Evolutionary conservation across 768 basidiomycete species (phyloP).

Genomic region (Serendipita vermifera): DNA sequence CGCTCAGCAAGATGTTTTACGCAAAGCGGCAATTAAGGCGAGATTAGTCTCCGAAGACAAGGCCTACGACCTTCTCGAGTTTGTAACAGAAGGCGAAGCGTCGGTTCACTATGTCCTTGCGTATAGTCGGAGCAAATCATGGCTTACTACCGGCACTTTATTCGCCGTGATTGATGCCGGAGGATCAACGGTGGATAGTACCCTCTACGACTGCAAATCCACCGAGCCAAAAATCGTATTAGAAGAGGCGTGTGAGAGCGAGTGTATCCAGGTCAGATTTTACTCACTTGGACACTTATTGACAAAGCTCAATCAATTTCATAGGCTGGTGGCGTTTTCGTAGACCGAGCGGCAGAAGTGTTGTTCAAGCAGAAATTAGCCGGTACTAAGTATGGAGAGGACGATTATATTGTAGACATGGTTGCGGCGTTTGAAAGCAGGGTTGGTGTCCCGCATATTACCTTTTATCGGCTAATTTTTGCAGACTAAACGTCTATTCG

Average conservation of each 20-base stretch:
- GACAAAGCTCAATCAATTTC: background rate
- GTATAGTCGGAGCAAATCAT: background rate
- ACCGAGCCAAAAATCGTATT: background rate
- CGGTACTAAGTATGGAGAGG: background rate
- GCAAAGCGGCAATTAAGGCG: constrained; percentile 19
- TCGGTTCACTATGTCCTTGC: constrained; percentile 8
- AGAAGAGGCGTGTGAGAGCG: constrained; percentile 8
- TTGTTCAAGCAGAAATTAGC: constrained; percentile 5
- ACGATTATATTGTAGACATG: background rate
- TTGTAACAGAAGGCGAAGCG: constrained; percentile 14
- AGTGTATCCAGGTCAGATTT: constrained; percentile 7
- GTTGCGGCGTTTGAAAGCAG: background rate
- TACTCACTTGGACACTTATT: background rate
- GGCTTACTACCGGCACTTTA: background rate
- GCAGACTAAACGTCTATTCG: constrained; percentile 10
- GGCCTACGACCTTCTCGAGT: constrained; percentile 14
- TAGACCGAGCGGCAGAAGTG: constrained; percentile 7
- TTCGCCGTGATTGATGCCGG: background rate
- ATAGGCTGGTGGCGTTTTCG: background rate
- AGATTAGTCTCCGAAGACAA: constrained; percentile 18
- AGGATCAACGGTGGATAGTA: constrained; percentile 10
- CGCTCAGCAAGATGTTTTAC: constrained; percentile 18
- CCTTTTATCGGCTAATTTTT: background rate
- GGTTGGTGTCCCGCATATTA: background rate
- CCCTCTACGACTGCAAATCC: background rate